These are phyloP conservation scores for Multifurca ochricompacta DNA, from an alignment of 768 basidiomycete species.

Conservation along the genomic window DNA sequence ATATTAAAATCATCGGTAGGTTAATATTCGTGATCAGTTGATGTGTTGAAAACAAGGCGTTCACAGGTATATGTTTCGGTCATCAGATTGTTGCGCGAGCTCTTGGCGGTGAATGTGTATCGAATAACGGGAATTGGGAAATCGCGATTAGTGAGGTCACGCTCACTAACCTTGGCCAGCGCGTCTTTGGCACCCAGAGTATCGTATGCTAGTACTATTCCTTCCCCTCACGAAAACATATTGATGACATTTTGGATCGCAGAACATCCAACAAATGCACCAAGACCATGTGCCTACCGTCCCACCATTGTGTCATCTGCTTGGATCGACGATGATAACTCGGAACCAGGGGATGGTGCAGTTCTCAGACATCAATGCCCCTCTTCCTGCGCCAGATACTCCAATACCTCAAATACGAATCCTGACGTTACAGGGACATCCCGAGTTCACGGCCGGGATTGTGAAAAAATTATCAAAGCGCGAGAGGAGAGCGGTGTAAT, in stretches of 20 bases:
- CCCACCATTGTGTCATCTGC: slow-evolving; percentile 45
- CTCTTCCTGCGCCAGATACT: slow-evolving; percentile 17
- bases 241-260: slow-evolving; percentile 4
- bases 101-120: slow-evolving; percentile 60
- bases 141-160: slow-evolving; percentile 60
- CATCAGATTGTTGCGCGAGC: slow-evolving; percentile 80
- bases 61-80: slow-evolving; percentile 81
- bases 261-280: slow-evolving; percentile 85
- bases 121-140: slow-evolving; percentile 71
- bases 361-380: slow-evolving; percentile 25
- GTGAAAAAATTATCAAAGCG: slow-evolving; percentile 44
- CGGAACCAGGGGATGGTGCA: slow-evolving; percentile 69
- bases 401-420: slow-evolving; percentile 48
- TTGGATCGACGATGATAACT: slow-evolving; percentile 54
- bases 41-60: neutral
- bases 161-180: slow-evolving; percentile 60
- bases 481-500: slow-evolving; percentile 43
- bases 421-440: slow-evolving; percentile 83
- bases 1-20: slow-evolving; percentile 66
- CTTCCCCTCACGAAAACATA: neutral
- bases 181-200: slow-evolving; percentile 50
- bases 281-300: slow-evolving; percentile 71
- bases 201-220: slow-evolving; percentile 33
- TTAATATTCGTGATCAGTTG: neutral
- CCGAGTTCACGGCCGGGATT: slow-evolving; percentile 70